A percentile compares a stretch with the other conserved stretches of the same genome.
These are phyloP conservation scores for Plectranthus barbatus DNA, from an alignment of 257 asterid species.

Conservation along the genomic window DNA sequence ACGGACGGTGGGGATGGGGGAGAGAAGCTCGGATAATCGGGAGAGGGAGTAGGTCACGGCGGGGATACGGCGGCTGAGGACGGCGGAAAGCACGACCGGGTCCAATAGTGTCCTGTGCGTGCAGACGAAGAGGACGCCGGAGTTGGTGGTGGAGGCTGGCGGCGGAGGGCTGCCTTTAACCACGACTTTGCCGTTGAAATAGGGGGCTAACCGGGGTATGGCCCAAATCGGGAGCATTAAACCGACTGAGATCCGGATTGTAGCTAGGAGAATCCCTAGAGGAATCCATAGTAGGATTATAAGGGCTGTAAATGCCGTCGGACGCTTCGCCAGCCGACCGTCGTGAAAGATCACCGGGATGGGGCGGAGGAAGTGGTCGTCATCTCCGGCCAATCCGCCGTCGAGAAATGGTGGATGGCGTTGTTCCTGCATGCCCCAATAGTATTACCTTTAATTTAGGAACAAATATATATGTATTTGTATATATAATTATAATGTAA, in stretches of 20 bases:
- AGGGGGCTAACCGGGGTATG: constrained; percentile 31
- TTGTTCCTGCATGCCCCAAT: too few relatives aligned
- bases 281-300: constrained; percentile 75
- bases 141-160: constrained; percentile 24
- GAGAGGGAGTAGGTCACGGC: constrained; percentile 67
- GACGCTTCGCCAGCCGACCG: constrained; percentile 74
- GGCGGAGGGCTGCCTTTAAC: constrained; percentile 76
- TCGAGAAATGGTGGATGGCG: constrained; percentile 25
- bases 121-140: constrained; percentile 78
- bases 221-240: constrained; percentile 48
- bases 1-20: constrained; percentile 55
- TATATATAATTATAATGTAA: too few relatives aligned
- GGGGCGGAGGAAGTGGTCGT: constrained; percentile 36
- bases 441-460: too few relatives aligned
- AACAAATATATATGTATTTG: too few relatives aligned
- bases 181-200: constrained; percentile 49
- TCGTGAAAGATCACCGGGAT: constrained; percentile 84
- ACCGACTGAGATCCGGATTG: constrained; percentile 47
- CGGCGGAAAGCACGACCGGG: constrained; percentile 53
- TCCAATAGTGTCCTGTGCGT: constrained; percentile 67
- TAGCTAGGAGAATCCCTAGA: constrained; percentile 50
- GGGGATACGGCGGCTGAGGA: constrained; percentile 61
- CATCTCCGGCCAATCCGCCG: background rate
- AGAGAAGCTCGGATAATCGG: constrained; percentile 55
- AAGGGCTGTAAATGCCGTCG: constrained; percentile 57